These are phyloP conservation scores for Cantharellus anzutake DNA, from an alignment of 768 basidiomycete genomes.

Conservation along the genomic window DNA sequence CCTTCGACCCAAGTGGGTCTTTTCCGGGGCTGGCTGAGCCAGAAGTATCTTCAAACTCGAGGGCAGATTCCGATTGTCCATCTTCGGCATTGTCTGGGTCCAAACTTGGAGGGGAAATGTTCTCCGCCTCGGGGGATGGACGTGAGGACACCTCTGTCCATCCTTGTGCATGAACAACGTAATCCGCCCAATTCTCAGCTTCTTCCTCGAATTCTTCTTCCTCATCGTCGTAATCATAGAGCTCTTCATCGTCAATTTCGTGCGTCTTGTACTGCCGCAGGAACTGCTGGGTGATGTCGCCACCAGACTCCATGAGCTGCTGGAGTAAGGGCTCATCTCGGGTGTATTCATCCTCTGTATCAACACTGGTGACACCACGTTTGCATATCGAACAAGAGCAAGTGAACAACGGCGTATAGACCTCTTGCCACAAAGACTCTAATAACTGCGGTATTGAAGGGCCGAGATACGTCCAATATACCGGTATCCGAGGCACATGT, in stretches of 20 bases:
- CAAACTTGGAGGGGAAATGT: not conserved
- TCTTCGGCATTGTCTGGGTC: no score
- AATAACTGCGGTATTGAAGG: not conserved
- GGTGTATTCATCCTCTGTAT: not conserved
- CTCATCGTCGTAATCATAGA: not conserved
- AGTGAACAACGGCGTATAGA: not conserved
- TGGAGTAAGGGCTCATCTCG: not conserved
- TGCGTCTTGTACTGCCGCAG: not conserved
- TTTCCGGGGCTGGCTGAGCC: no score
- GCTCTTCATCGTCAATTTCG: not conserved
- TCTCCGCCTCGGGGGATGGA: not conserved
- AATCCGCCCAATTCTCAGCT: not conserved
- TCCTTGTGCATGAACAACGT: not conserved
- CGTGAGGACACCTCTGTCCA: not conserved
- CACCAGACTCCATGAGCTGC: not conserved
- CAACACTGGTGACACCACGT: not conserved
- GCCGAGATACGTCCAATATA: not conserved
- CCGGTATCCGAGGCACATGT: not conserved
- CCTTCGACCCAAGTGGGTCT: not conserved
- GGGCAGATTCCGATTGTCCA: no score
- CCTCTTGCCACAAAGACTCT: not conserved
- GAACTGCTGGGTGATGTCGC: not conserved
- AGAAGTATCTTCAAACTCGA: no score
- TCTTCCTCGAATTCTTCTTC: not conserved
- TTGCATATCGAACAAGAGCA: not conserved